phyloP scores from a whole-genome alignment of 1,139 yeast species.

The Candida frijolesensis region DNA sequence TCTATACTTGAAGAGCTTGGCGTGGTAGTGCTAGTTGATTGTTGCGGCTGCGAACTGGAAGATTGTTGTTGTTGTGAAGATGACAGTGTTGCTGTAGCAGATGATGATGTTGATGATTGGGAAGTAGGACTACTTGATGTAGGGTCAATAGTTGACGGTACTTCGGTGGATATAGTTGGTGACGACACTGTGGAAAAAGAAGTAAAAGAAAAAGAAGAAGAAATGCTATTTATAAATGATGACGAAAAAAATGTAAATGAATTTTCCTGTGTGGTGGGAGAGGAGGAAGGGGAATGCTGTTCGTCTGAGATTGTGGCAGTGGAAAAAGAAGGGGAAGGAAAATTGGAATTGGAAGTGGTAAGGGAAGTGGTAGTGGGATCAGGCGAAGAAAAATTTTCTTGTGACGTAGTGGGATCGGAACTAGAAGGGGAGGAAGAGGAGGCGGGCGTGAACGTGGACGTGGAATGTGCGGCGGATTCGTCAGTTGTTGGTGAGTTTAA shows the following conservation, averaged over 20 bases:
- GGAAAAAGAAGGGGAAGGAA: not conserved
- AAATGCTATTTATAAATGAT: not conserved
- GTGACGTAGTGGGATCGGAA: not conserved
- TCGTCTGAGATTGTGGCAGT: not conserved
- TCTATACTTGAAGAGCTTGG: not conserved
- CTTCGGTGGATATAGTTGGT: not conserved
- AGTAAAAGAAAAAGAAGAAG: conserved; percentile 2
- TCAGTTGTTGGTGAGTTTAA: not conserved
- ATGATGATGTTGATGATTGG: not conserved
- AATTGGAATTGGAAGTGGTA: not conserved
- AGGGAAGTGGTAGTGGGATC: not conserved
- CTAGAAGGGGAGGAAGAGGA: not conserved
- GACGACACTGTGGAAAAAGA: conserved; percentile 4
- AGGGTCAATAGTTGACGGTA: not conserved
- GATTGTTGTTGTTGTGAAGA: not conserved
- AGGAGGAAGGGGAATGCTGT: not conserved
- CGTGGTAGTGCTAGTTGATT: not conserved
- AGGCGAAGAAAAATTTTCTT: not conserved
- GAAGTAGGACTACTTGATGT: conserved; percentile 3
- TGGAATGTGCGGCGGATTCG: not conserved
- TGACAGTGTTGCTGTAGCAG: not conserved
- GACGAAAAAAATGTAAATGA: not conserved
- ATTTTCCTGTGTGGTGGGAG: not conserved
- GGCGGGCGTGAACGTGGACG: not conserved
- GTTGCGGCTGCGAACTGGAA: not conserved